These are phyloP conservation scores for Lagerstroemia fauriei DNA, from an alignment of 441 rosid species.

Conservation along the genomic window DNA sequence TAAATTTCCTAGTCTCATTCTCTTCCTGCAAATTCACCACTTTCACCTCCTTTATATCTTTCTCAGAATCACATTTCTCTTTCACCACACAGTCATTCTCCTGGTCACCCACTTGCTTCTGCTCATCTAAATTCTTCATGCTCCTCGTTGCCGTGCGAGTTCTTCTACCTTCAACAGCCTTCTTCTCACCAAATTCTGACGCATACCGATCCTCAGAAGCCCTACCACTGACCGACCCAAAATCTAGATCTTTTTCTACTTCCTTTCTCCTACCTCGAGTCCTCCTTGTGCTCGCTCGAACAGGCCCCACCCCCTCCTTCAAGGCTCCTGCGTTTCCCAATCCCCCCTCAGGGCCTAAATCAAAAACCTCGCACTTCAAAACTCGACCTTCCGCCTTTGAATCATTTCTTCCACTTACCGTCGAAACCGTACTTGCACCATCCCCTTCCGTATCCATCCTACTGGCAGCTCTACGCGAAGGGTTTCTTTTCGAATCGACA, in stretches of 20 bases:
- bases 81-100: conserved; percentile 7
- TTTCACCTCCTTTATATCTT: neutral
- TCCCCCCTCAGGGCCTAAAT: neutral
- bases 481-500: conserved; percentile 1
- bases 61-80: neutral
- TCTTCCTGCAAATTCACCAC: neutral
- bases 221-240: neutral
- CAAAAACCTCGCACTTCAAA: conserved; percentile 14
- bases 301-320: conserved; percentile 11
- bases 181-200: neutral
- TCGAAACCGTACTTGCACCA: neutral
- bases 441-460: neutral
- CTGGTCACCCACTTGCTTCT: neutral
- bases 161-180: neutral
- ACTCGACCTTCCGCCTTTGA: neutral
- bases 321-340: neutral
- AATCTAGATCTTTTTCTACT: neutral
- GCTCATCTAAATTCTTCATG: neutral
- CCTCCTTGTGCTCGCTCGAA: conserved; percentile 23
- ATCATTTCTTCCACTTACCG: neutral
- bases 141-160: neutral
- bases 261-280: conserved; percentile 24
- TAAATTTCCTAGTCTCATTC: neutral
- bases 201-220: neutral
- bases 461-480: conserved; percentile 16